Conservation (phyloP, 768 basidiomycete genomes). For the Imleria badia region DNA sequence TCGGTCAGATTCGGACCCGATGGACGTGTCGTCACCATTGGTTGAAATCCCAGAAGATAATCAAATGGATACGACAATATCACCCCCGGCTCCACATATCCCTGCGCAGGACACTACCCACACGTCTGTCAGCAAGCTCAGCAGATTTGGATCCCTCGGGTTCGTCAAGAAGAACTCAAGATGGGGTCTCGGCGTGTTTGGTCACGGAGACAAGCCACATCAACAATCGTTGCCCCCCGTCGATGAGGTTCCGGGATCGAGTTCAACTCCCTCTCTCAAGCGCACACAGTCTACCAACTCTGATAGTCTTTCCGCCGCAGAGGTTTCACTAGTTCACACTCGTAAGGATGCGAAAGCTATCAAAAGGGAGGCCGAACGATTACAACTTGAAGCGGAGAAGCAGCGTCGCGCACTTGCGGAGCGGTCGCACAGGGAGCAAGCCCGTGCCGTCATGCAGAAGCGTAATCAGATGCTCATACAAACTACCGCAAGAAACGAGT, state of each 20-base stretch:
- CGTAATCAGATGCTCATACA: slow-evolving; percentile 73
- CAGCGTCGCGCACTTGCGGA: slow-evolving; percentile 76
- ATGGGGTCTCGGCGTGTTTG: slow-evolving; percentile 71
- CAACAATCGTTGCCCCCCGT: slow-evolving; percentile 64
- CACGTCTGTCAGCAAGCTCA: slow-evolving; percentile 49
- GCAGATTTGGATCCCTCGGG: slow-evolving; percentile 56
- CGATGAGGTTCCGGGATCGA: slow-evolving; percentile 62
- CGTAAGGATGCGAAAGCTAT: slow-evolving; percentile 67
- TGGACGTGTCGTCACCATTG: slow-evolving; percentile 57
- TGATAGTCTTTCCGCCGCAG: slow-evolving; percentile 63
- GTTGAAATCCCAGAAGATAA: slow-evolving; percentile 45
- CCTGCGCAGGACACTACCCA: slow-evolving; percentile 40
- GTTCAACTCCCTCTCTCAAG: slow-evolving; percentile 67
- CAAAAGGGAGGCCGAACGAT: slow-evolving; percentile 79
- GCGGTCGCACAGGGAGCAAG: slow-evolving; percentile 80
- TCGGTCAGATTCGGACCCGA: slow-evolving; percentile 39
- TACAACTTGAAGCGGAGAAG: slow-evolving; percentile 79
- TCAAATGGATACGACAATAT: slow-evolving; percentile 53
- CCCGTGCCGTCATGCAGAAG: slow-evolving; percentile 90
- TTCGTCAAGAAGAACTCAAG: slow-evolving; percentile 70
- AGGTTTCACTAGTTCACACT: slow-evolving; percentile 39
- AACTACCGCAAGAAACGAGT: slow-evolving; percentile 46
- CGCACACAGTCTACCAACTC: slow-evolving; percentile 77
- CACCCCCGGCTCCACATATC: slow-evolving; percentile 37
- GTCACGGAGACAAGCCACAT: slow-evolving; percentile 65